Percentiles rank a stretch among this genome's conserved stretches.
These are phyloP conservation scores for Vigna unguiculata DNA, from an alignment of 306 rosid genomes.

Conservation along the genomic window DNA sequence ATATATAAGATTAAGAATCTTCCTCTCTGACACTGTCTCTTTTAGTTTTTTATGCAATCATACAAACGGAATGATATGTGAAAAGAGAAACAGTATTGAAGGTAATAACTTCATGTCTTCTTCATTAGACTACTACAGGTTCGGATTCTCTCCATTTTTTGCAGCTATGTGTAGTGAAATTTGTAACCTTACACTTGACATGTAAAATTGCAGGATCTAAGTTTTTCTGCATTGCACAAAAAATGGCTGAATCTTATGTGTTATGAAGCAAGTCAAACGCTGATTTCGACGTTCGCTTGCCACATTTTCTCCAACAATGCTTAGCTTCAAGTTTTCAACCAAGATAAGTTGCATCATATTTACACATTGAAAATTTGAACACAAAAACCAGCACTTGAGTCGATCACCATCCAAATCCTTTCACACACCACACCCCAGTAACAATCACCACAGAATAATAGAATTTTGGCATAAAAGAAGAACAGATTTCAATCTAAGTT, in stretches of 20 bases:
- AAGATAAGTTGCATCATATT: conserved; percentile 6
- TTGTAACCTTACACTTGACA: conserved; percentile 1
- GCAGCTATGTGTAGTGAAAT: not conserved
- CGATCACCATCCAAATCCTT: not conserved
- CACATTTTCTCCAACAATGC: not conserved
- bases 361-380: not conserved
- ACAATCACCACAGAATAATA: not conserved
- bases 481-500: not conserved
- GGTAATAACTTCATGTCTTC: not conserved
- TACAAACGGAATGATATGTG: not conserved
- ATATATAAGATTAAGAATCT: not conserved
- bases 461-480: conserved; percentile 17
- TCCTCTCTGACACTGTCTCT: not conserved
- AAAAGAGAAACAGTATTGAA: not conserved
- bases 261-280: conserved; percentile 1
- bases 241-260: not conserved
- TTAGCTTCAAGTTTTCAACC: conserved; percentile 5
- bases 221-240: not conserved
- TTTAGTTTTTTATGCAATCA: not conserved
- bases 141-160: not conserved
- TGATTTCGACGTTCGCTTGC: not conserved
- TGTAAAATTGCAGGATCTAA: not conserved
- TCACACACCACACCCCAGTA: not conserved
- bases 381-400: conserved; percentile 16
- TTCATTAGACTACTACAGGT: not conserved